Evolutionary conservation across 306 rosid genomes (phyloP).

Genomic region (Spatholobus suberectus): DNA sequence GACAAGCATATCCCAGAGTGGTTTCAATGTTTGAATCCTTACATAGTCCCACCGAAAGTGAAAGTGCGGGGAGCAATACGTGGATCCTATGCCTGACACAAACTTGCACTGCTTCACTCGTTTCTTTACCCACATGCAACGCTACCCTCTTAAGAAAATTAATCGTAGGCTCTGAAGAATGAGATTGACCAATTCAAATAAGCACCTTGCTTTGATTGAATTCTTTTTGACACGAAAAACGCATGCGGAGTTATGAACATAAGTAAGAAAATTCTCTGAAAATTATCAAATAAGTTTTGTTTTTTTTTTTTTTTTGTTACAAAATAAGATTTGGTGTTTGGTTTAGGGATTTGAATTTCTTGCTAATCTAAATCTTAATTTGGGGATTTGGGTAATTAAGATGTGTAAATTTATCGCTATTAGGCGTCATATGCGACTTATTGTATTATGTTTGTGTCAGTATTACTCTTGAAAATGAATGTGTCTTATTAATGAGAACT

Average conservation of each 20-base stretch:
- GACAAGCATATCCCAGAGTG: conserved; percentile 30
- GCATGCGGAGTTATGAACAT: neutral
- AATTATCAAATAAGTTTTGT: no score
- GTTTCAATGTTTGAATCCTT: conserved; percentile 40
- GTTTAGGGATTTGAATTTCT: neutral
- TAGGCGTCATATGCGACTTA: neutral
- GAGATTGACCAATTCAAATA: neutral
- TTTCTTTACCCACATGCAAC: conserved; percentile 5
- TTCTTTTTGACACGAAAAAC: neutral
- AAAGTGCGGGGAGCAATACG: conserved; percentile 30
- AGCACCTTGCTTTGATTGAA: neutral
- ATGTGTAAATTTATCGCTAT: neutral
- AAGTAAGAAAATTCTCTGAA: neutral
- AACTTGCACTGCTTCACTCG: conserved; percentile 3
- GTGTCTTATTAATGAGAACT: no score
- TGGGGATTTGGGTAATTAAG: neutral
- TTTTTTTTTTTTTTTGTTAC: no score
- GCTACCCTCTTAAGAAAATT: neutral
- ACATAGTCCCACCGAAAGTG: conserved; percentile 72
- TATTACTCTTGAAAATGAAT: no score
- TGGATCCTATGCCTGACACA: conserved; percentile 50
- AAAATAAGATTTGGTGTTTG: neutral
- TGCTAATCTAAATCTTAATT: neutral
- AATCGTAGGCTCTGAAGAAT: neutral
- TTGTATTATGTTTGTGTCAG: neutral